Evolutionary conservation across 129 eudicot species (phyloP).

Genomic region (Artemisia annua): DNA sequence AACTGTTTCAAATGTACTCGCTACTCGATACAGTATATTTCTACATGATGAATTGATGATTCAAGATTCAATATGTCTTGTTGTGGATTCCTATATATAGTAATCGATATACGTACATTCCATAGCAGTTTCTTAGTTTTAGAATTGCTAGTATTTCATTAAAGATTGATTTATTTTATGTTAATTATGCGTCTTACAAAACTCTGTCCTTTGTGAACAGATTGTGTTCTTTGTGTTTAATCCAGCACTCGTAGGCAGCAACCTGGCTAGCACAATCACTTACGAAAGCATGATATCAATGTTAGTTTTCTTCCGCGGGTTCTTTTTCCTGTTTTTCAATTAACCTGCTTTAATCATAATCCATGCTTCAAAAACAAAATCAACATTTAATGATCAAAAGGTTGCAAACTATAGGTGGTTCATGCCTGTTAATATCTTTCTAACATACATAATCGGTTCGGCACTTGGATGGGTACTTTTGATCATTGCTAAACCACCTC

Average conservation of each 20-base stretch:
- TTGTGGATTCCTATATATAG: neutral
- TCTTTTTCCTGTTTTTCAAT: neutral
- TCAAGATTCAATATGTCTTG: too few species aligned
- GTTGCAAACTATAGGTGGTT: conserved; percentile 63
- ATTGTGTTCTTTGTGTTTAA: conserved; percentile 77
- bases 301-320: conserved; percentile 37
- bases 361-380: neutral
- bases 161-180: neutral
- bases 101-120: neutral
- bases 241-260: conserved; percentile 79
- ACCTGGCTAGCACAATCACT: conserved; percentile 75
- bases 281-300: conserved; percentile 52
- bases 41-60: too few species aligned
- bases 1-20: too few species aligned
- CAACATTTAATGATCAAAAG: neutral
- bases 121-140: too few species aligned
- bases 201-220: conserved; percentile 31
- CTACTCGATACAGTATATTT: too few species aligned
- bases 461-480: conserved; percentile 73
- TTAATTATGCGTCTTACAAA: neutral
- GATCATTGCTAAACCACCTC: conserved; percentile 57
- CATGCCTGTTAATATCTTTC: conserved; percentile 82
- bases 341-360: too few species aligned
- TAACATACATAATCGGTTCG: conserved; percentile 76
- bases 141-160: neutral